A percentile compares a stretch with the other conserved stretches of the same genome.
Evolutionary conservation across 1,139 yeast species (phyloP).

Genomic region (Saccharomyces hybrid): DNA sequence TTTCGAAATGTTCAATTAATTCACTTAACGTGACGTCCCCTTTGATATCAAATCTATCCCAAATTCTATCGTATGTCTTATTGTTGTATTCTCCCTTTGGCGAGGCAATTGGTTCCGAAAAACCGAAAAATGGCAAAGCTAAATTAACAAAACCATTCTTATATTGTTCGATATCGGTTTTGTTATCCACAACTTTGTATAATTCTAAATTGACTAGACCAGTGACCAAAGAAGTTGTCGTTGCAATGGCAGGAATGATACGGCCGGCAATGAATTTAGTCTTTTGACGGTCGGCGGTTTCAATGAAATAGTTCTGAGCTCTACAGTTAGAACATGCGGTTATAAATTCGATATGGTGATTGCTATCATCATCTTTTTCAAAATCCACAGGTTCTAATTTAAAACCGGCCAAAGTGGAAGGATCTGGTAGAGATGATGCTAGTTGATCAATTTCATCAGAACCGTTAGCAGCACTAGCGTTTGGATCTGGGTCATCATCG

Average conservation of each 20-base stretch:
- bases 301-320: slow-evolving; percentile 84
- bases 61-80: slow-evolving; percentile 74
- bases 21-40: slow-evolving; percentile 75
- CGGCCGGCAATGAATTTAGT: slow-evolving; percentile 87
- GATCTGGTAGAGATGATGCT: slow-evolving; percentile 78
- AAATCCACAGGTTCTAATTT: slow-evolving; percentile 81
- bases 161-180: slow-evolving; percentile 70
- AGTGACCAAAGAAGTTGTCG: slow-evolving; percentile 93
- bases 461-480: slow-evolving; percentile 44
- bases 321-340: slow-evolving; percentile 96
- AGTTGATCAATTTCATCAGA: slow-evolving; percentile 51
- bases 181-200: slow-evolving; percentile 76
- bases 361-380: slow-evolving; percentile 94
- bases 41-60: slow-evolving; percentile 86
- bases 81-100: slow-evolving; percentile 75
- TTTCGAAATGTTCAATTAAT: slow-evolving; percentile 65
- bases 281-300: slow-evolving; percentile 64
- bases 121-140: slow-evolving; percentile 94
- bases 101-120: slow-evolving; percentile 90
- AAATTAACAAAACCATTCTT: slow-evolving; percentile 90
- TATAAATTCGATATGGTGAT: slow-evolving; percentile 93
- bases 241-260: slow-evolving; percentile 97
- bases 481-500: slow-evolving; percentile 83
- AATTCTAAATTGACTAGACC: slow-evolving; percentile 90
- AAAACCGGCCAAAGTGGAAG: slow-evolving; percentile 82